phyloP scores from a whole-genome alignment of 2,329 filamentous ascomycete species.

The Parafenestella ontariensis region DNA sequence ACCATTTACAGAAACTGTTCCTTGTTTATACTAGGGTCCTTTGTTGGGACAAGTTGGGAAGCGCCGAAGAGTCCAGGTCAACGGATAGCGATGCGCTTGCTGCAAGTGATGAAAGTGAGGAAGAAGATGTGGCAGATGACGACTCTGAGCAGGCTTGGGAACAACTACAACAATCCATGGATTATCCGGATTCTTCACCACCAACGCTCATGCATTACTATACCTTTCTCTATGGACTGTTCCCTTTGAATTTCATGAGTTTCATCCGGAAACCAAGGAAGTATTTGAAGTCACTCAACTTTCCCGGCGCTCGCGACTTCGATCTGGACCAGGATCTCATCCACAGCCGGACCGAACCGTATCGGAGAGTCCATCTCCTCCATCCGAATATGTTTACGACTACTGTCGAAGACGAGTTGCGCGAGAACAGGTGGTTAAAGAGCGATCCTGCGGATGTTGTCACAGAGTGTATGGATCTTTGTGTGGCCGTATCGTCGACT shows the following conservation, averaged over 20 bases:
- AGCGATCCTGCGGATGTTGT: slow-evolving; percentile 81
- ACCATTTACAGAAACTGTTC: slow-evolving; percentile 74
- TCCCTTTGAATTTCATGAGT: slow-evolving; percentile 85
- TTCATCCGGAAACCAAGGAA: slow-evolving; percentile 84
- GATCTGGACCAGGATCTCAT: slow-evolving; percentile 82
- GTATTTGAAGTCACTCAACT: slow-evolving; percentile 76
- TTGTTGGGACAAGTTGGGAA: slow-evolving; percentile 73
- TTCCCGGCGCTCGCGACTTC: slow-evolving; percentile 73
- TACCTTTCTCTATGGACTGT: slow-evolving; percentile 81
- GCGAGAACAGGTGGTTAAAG: slow-evolving; percentile 79
- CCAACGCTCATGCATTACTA: slow-evolving; percentile 78
- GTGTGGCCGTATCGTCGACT: slow-evolving; percentile 52
- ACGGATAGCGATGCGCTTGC: slow-evolving; percentile 18
- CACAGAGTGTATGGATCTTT: slow-evolving; percentile 78
- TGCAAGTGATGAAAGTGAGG: slow-evolving; percentile 37
- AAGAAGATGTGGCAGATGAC: slow-evolving; percentile 46
- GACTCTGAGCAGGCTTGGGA: slow-evolving; percentile 64
- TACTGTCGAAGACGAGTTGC: slow-evolving; percentile 80
- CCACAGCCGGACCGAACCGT: slow-evolving; percentile 75
- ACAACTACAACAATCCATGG: slow-evolving; percentile 66
- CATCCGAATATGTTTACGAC: slow-evolving; percentile 86
- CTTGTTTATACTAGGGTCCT: slow-evolving; percentile 80
- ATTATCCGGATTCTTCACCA: slow-evolving; percentile 61
- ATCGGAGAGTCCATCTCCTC: slow-evolving; percentile 74
- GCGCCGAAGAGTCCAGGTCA: slow-evolving; percentile 16